Evolutionary conservation across 305 asterid species (phyloP).

Genomic region (Stenogyne calaminthoides): DNA sequence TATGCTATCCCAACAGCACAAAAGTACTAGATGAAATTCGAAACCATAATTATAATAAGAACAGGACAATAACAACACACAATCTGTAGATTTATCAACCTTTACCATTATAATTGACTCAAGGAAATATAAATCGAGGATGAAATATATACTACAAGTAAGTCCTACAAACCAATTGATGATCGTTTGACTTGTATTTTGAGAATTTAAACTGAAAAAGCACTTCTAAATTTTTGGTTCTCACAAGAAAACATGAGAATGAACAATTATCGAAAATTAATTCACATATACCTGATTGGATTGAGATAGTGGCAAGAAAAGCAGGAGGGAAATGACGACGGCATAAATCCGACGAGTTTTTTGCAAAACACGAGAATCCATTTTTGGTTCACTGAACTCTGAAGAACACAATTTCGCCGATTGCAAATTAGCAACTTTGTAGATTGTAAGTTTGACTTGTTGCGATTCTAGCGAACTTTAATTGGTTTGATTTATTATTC

Average conservation of each 20-base stretch:
- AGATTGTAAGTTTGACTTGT: slow-evolving; percentile 9
- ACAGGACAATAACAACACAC: background rate
- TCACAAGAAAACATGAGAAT: background rate
- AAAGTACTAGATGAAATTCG: slow-evolving; percentile 37
- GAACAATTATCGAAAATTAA: slow-evolving; percentile 14
- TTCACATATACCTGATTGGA: slow-evolving; percentile 42
- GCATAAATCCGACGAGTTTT: background rate
- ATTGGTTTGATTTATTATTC: too few relatives aligned
- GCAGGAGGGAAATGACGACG: slow-evolving; percentile 31
- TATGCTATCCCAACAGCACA: slow-evolving; percentile 59
- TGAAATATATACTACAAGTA: background rate
- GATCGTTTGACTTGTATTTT: background rate
- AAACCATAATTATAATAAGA: background rate
- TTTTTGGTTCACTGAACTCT: background rate
- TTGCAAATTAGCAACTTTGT: background rate
- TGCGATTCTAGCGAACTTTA: too few relatives aligned
- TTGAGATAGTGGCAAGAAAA: slow-evolving; percentile 32
- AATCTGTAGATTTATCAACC: background rate
- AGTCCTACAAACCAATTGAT: slow-evolving; percentile 3
- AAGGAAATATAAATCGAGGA: background rate
- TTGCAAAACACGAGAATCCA: slow-evolving; percentile 31
- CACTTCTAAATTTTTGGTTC: background rate
- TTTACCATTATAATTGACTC: background rate
- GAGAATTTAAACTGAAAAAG: slow-evolving; percentile 1
- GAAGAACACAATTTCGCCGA: background rate